These are phyloP conservation scores for Alternaria arborescens DNA, from an alignment of 2,329 filamentous ascomycete genomes.

Conservation along the genomic window DNA sequence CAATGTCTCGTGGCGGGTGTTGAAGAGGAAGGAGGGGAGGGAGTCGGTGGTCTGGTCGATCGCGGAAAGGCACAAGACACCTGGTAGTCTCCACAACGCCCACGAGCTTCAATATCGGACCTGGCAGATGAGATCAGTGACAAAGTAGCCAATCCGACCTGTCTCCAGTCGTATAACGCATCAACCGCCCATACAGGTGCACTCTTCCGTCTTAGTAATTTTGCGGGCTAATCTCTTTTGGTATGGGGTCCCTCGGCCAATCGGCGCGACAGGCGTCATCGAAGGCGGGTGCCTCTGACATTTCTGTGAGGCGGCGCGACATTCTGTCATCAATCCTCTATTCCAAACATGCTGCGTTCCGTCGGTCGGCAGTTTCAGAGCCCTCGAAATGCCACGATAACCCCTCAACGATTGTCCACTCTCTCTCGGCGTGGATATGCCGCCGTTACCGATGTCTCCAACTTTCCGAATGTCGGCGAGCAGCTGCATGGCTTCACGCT, in stretches of 20 bases:
- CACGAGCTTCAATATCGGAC: conserved; percentile 16
- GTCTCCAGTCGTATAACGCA: conserved; percentile 8
- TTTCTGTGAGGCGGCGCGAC: conserved; percentile 21
- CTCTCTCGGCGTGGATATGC: conserved; percentile 54
- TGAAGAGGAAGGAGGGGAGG: conserved; percentile 24
- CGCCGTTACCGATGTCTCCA: conserved; percentile 78
- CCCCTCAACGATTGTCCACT: conserved; percentile 20
- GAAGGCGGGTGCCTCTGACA: conserved; percentile 19
- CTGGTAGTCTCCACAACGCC: conserved; percentile 21
- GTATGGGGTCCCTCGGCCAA: conserved; percentile 26
- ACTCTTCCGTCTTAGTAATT: conserved; percentile 27
- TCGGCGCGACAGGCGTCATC: conserved; percentile 31
- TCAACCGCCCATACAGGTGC: conserved; percentile 18
- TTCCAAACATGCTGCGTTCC: conserved; percentile 49
- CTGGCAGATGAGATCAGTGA: conserved; percentile 4
- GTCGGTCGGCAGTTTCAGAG: conserved; percentile 41
- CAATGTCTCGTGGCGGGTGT: conserved; percentile 24
- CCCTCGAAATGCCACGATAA: conserved; percentile 20
- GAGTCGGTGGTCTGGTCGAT: conserved; percentile 24
- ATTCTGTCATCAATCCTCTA: conserved; percentile 2
- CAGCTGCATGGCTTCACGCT: conserved; percentile 94
- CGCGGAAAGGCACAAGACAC: conserved; percentile 20
- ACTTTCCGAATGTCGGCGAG: conserved; percentile 80
- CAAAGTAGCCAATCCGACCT: conserved; percentile 11
- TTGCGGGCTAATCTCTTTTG: conserved; percentile 27